phyloP scores from a whole-genome alignment of 2,329 filamentous ascomycete genomes.

The Venturia pyrina region DNA sequence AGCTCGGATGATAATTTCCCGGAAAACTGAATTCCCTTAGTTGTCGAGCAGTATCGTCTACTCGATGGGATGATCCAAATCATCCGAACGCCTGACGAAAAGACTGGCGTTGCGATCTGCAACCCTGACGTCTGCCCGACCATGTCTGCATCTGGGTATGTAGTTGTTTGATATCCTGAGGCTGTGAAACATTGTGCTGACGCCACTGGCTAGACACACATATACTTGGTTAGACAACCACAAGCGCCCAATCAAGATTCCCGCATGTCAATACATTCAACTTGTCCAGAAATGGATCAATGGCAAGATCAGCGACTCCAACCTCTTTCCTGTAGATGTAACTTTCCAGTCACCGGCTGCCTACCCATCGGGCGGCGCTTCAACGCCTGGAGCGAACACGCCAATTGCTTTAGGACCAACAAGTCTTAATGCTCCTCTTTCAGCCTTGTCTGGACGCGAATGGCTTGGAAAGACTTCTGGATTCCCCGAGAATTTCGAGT shows the following conservation, averaged over 20 bases:
- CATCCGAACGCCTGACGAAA: slow-evolving; percentile 75
- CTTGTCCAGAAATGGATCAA: slow-evolving; percentile 96
- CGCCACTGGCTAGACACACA: slow-evolving; percentile 58
- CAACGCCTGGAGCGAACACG: slow-evolving; percentile 30
- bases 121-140: slow-evolving; percentile 75
- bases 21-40: slow-evolving; percentile 35
- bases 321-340: slow-evolving; percentile 82
- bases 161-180: neutral
- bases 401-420: slow-evolving; percentile 37
- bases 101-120: slow-evolving; percentile 66
- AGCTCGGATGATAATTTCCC: neutral
- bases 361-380: slow-evolving; percentile 44
- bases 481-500: slow-evolving; percentile 42
- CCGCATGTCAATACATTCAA: slow-evolving; percentile 86
- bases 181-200: slow-evolving; percentile 9
- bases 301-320: slow-evolving; percentile 83
- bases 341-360: slow-evolving; percentile 47
- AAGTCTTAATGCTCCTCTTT: slow-evolving; percentile 44
- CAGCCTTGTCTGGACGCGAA: slow-evolving; percentile 54
- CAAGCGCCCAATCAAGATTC: slow-evolving; percentile 80
- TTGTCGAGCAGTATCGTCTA: slow-evolving; percentile 85
- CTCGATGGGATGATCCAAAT: slow-evolving; percentile 83
- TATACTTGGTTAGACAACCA: slow-evolving; percentile 94
- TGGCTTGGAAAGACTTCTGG: slow-evolving; percentile 91
- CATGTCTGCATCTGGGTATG: slow-evolving; percentile 90